These are phyloP conservation scores for Xerocomellus dryophilus DNA, from an alignment of 768 basidiomycete species.

Conservation along the genomic window DNA sequence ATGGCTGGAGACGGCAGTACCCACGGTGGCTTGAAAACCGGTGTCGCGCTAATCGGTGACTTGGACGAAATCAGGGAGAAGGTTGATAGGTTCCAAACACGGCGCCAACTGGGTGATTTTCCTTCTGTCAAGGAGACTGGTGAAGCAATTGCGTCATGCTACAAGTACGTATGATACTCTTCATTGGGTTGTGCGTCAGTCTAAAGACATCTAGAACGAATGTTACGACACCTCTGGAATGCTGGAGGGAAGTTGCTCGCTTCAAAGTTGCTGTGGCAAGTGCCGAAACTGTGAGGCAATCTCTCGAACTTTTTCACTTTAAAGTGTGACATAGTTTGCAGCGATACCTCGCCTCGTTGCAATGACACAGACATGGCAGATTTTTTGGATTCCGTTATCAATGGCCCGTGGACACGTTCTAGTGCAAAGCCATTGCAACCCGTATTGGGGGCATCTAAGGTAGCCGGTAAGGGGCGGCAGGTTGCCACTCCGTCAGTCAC, in stretches of 20 bases:
- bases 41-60: slow-evolving; percentile 65
- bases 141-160: slow-evolving; percentile 69
- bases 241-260: slow-evolving; percentile 65
- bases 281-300: slow-evolving; percentile 59
- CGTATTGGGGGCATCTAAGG: not conserved
- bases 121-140: slow-evolving; percentile 55
- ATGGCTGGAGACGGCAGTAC: slow-evolving; percentile 44
- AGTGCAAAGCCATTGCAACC: not conserved
- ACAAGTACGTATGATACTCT: slow-evolving; percentile 45
- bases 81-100: slow-evolving; percentile 65
- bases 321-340: slow-evolving; percentile 27
- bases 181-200: not conserved
- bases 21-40: slow-evolving; percentile 51
- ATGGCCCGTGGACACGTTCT: not conserved
- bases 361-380: slow-evolving; percentile 28
- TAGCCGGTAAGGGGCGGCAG: not conserved
- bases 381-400: not conserved
- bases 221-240: slow-evolving; percentile 57
- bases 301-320: slow-evolving; percentile 4
- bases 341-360: slow-evolving; percentile 63
- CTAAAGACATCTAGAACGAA: slow-evolving; percentile 34
- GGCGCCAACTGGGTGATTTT: slow-evolving; percentile 51
- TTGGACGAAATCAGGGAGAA: slow-evolving; percentile 70
- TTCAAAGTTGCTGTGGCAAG: slow-evolving; percentile 69
- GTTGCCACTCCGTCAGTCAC: not conserved